These are phyloP conservation scores for Wickerhamiella allomyrinae DNA, from an alignment of 805 yeast species.

Conservation along the genomic window DNA sequence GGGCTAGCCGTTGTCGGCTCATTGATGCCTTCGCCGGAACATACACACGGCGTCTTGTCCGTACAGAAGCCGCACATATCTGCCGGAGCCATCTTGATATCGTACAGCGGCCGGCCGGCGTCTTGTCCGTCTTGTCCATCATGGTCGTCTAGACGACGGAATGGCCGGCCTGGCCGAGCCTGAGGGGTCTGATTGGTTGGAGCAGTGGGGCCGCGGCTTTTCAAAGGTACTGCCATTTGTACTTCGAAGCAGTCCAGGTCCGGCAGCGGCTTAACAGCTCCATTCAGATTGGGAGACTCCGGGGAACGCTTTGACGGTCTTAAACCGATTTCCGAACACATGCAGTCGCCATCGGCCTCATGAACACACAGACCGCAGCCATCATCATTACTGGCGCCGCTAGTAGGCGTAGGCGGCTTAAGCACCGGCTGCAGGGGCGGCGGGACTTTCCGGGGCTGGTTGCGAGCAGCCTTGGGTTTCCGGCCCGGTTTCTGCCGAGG, in stretches of 20 bases:
- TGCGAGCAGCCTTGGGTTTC: conserved; percentile 80
- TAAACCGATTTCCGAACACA: conserved; percentile 24
- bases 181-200: no score
- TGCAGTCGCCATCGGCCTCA: conserved; percentile 19
- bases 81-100: conserved; percentile 15
- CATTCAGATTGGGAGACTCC: neutral
- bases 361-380: conserved; percentile 24
- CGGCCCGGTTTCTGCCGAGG: conserved; percentile 63
- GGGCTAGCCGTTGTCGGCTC: conserved; percentile 1
- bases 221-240: conserved; percentile 10
- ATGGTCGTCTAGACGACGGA: no score
- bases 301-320: conserved; percentile 11
- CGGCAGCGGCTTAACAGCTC: neutral
- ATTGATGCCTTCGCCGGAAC: conserved; percentile 35
- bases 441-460: conserved; percentile 27
- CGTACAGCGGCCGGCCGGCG: conserved; percentile 5
- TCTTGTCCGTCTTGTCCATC: no score
- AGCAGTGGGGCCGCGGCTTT: neutral
- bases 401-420: neutral
- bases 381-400: conserved; percentile 9
- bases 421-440: neutral
- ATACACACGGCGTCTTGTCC: conserved; percentile 77
- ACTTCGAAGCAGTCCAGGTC: conserved; percentile 1
- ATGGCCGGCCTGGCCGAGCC: no score
- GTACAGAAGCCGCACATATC: conserved; percentile 87